phyloP scores from a whole-genome alignment of 2,329 filamentous ascomycete genomes.

The Xylariales sp. region DNA sequence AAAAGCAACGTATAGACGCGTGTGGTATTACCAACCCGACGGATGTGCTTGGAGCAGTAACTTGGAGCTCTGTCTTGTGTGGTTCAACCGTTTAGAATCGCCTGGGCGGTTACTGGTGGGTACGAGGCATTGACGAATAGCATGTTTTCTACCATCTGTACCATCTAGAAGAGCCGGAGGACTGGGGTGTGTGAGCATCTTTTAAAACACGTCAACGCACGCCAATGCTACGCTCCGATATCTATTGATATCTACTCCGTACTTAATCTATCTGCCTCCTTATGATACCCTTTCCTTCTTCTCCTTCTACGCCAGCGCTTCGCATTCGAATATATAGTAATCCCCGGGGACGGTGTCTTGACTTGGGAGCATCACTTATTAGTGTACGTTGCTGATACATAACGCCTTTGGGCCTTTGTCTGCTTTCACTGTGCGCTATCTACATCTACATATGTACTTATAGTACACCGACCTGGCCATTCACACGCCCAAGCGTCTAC shows the following conservation, averaged over 20 bases:
- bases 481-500: slow-evolving; percentile 14
- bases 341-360: slow-evolving; percentile 6
- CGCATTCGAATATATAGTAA: not conserved
- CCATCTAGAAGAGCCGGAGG: slow-evolving; percentile 9
- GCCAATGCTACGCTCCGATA: slow-evolving; percentile 28
- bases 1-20: slow-evolving; percentile 31
- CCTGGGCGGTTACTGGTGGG: slow-evolving; percentile 23
- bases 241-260: slow-evolving; percentile 10
- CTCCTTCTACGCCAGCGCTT: not conserved
- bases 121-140: slow-evolving; percentile 34
- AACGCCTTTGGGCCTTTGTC: not conserved
- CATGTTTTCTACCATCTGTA: slow-evolving; percentile 24
- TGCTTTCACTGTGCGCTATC: not conserved
- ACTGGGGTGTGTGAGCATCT: slow-evolving; percentile 9
- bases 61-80: slow-evolving; percentile 6
- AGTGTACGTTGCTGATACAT: not conserved
- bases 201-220: slow-evolving; percentile 27
- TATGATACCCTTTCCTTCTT: not conserved
- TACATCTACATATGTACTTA: too few species aligned
- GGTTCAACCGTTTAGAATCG: slow-evolving; percentile 27
- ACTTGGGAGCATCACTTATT: not conserved
- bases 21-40: slow-evolving; percentile 22
- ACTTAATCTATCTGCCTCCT: not conserved
- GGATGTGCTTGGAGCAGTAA: slow-evolving; percentile 7
- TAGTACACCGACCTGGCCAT: not conserved